Conservation (phyloP, 108 stramenopile genomes). For the Conticribra weissflogii region DNA sequence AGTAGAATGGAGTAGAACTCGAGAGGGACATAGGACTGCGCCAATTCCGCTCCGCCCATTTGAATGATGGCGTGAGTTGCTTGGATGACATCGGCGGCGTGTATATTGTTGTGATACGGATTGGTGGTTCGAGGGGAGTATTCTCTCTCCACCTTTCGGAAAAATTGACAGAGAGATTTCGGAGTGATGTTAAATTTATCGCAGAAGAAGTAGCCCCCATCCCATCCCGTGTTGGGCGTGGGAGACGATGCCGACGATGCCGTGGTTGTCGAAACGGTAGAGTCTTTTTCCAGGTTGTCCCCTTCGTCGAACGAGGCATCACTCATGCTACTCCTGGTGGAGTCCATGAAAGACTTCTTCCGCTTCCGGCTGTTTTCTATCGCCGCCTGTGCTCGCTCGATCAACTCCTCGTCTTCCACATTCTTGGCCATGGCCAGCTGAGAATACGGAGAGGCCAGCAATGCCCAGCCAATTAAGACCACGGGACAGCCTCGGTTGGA, state of each 20-base stretch:
- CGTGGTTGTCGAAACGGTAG: neutral
- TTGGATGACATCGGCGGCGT: conserved; percentile 65
- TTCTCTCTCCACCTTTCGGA: conserved; percentile 43
- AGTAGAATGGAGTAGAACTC: conserved; percentile 50
- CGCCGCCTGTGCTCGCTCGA: conserved; percentile 6
- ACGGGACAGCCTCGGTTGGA: conserved; percentile 42
- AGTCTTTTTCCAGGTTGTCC: too few species aligned
- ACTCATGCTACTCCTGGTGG: too few species aligned
- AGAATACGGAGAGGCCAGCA: conserved; percentile 52
- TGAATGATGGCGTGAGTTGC: conserved; percentile 50
- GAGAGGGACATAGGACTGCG: conserved; percentile 7
- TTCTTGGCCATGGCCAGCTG: conserved; percentile 51
- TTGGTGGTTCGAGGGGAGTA: conserved; percentile 38
- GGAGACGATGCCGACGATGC: neutral
- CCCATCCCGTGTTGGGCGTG: neutral
- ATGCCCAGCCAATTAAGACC: conserved; percentile 56
- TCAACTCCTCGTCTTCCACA: conserved; percentile 17
- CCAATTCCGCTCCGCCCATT: conserved; percentile 38
- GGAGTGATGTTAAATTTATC: conserved; percentile 27
- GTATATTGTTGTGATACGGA: conserved; percentile 61
- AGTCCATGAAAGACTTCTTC: neutral
- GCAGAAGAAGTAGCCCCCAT: conserved; percentile 37
- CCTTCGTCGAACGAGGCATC: too few species aligned
- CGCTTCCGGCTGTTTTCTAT: conserved; percentile 7
- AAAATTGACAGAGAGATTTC: conserved; percentile 28